Conservation (phyloP, 2,329 filamentous ascomycete genomes). For the Diaporthe citrichinensis region DNA sequence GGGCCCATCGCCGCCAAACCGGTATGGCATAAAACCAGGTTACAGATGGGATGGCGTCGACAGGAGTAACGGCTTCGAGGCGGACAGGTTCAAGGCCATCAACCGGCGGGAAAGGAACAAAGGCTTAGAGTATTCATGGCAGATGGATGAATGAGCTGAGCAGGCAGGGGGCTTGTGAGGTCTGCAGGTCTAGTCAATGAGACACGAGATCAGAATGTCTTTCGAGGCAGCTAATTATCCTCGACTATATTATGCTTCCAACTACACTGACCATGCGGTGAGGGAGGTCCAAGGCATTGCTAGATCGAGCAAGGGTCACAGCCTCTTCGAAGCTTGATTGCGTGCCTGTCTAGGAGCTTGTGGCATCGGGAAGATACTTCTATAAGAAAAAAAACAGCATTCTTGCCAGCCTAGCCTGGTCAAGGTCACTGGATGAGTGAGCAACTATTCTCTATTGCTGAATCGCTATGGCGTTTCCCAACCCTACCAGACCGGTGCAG, state of each 20-base stretch:
- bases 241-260: background rate
- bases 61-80: constrained; percentile 92
- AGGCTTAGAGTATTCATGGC: constrained; percentile 91
- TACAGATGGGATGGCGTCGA: constrained; percentile 98
- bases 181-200: background rate
- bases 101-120: constrained; percentile 84
- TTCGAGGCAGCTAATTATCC: background rate
- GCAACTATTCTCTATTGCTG: constrained; percentile 16
- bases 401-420: background rate
- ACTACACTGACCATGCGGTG: background rate
- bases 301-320: background rate
- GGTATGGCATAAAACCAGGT: constrained; percentile 93
- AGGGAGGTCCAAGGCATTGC: background rate
- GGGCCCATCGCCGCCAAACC: constrained; percentile 87
- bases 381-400: background rate
- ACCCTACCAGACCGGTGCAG: constrained; percentile 26
- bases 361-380: background rate
- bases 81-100: constrained; percentile 89
- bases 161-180: constrained; percentile 21
- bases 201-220: background rate
- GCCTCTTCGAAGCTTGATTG: no score
- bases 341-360: background rate
- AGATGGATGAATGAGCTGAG: constrained; percentile 87
- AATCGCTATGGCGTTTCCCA: background rate
- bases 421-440: background rate